Conservation (phyloP, 129 eudicot genomes). For the Tanacetum coccineum region DNA sequence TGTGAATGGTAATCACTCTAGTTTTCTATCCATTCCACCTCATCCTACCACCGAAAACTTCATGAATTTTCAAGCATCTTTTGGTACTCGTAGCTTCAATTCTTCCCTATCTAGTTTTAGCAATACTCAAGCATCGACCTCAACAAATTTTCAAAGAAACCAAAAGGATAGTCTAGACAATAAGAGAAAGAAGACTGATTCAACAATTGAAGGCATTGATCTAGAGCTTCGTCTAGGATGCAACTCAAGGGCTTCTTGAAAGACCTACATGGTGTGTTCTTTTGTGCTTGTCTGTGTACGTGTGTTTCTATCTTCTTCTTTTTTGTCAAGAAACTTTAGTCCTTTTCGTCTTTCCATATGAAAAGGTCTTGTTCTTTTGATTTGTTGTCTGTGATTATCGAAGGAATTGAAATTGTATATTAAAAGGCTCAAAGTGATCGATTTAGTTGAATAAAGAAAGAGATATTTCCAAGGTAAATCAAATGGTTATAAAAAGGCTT, state of each 20-base stretch:
- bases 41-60: conserved; percentile 12
- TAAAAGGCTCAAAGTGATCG: conserved; percentile 15
- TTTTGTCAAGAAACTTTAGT: conserved; percentile 20
- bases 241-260: conserved; percentile 33
- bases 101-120: conserved; percentile 19
- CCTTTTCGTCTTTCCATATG: conserved; percentile 21
- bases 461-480: conserved; percentile 13
- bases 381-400: conserved; percentile 19
- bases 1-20: conserved; percentile 6
- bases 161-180: background rate
- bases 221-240: conserved; percentile 46
- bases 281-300: conserved; percentile 1
- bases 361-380: conserved; percentile 20
- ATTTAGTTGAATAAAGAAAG: conserved; percentile 20
- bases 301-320: conserved; percentile 20
- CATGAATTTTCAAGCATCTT: conserved; percentile 9
- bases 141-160: background rate
- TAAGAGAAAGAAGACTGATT: conserved; percentile 16
- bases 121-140: conserved; percentile 21
- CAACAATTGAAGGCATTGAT: conserved; percentile 28
- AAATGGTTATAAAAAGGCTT: conserved; percentile 6
- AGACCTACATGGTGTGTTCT: conserved; percentile 13
- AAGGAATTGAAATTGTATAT: conserved; percentile 15
- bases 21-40: conserved; percentile 23
- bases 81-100: conserved; percentile 19